A percentile compares a stretch with the other conserved stretches of the same genome.
Conservation (phyloP, 2,329 filamentous ascomycete species). For the Chalaropsis thielavioides region DNA sequence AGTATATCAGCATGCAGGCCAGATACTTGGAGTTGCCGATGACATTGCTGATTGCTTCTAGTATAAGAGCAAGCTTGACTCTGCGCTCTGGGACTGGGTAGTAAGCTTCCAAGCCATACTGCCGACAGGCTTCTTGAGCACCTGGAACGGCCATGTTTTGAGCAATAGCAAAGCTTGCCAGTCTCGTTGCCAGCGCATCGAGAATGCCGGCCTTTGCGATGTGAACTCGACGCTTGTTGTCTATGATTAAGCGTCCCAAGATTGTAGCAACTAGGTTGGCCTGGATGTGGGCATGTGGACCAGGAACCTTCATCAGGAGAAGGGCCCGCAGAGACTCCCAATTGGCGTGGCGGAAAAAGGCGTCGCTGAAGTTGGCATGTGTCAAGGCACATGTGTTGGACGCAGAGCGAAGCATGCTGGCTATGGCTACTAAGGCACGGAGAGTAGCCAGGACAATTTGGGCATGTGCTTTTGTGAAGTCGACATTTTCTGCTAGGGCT, state of each 20-base stretch:
- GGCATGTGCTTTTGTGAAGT: constrained; percentile 46
- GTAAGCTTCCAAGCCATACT: constrained; percentile 39
- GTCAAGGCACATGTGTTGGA: constrained; percentile 7
- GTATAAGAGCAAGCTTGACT: constrained; percentile 49
- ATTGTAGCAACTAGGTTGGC: constrained; percentile 7
- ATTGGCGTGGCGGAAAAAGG: neutral
- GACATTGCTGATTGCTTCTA: constrained; percentile 65
- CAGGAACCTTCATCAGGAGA: neutral
- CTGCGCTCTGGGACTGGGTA: constrained; percentile 48
- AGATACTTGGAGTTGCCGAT: constrained; percentile 67
- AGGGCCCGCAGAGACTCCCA: constrained; percentile 1
- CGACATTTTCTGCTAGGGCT: constrained; percentile 55
- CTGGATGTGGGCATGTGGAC: neutral
- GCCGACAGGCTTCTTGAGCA: constrained; percentile 40
- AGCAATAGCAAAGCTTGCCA: constrained; percentile 56
- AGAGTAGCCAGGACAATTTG: constrained; percentile 60
- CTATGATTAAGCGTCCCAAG: constrained; percentile 2
- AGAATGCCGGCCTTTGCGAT: constrained; percentile 60
- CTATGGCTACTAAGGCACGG: constrained; percentile 30
- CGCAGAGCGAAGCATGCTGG: neutral
- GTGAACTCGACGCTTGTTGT: constrained; percentile 6
- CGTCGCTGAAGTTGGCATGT: neutral
- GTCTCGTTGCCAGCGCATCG: constrained; percentile 58
- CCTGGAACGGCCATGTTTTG: constrained; percentile 55
- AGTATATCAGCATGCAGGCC: constrained; percentile 54